Evolutionary conservation across 2,329 filamentous ascomycete species (phyloP), one percentile per base, ranked within the genome.

Genomic region (Fusarium chuoi): DNA sequence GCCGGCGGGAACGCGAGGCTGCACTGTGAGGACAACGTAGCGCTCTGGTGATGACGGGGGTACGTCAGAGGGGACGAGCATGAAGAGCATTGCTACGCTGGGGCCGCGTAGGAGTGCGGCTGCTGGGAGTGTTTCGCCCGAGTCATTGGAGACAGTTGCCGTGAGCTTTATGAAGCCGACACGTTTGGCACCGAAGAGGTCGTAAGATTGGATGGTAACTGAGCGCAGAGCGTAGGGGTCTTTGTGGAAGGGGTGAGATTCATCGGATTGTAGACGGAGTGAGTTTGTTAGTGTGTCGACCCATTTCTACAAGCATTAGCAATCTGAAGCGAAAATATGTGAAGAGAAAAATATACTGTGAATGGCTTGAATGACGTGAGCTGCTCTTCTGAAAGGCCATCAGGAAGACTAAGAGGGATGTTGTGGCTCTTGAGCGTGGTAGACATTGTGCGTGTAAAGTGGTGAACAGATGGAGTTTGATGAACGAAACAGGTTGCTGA

Each of bases 71-170:
- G 89, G 89, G 13, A 88, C 74, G 13, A 89, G 83, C 76, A 89
- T 84, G 35, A 90, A 84, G 14, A 91, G 84, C 86, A 91, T 89
- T 30, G 85, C 89, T 48, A 91, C 89, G 76, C 86, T 88, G n/a
- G 88, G 86, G 0, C 90, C 90, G 42, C 90, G 86, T 5, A 92
- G 83, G 67, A 92, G 88, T 0, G 89, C 83, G 5, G 83, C 82
- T 9, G 87, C 89, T 0, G 89, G 88, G 1, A 92, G 83, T 2
- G 75, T 79, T 71, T 89, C 87, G 62, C 85, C 85, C 1, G 81
- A 81, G 3, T 71, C 64, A 74, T 89, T 91, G 66, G 81, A 79
- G 3, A 91, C 82, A 5, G 80, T 74, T 12, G 89, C 85, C 6
- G 80, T 81, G 42, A 91, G 79, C 71, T 91, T 91, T 28, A 91